phyloP scores from a whole-genome alignment of 1,139 yeast species.

The Candida smagusa region DNA sequence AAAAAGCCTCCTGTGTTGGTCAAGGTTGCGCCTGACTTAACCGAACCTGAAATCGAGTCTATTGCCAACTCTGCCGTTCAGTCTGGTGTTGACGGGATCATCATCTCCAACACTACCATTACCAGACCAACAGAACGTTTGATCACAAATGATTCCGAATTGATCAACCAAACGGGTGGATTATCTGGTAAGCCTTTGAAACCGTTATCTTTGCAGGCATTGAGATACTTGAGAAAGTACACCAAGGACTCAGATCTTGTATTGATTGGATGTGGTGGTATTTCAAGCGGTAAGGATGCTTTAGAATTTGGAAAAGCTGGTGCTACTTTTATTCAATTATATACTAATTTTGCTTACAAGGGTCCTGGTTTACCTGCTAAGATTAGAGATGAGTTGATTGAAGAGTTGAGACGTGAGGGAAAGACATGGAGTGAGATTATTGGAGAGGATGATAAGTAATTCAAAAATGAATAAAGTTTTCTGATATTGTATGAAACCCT shows the following conservation, averaged over 20 bases:
- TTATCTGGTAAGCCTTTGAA: slow-evolving; percentile 91
- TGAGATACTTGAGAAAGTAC: slow-evolving; percentile 65
- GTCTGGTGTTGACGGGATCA: slow-evolving; percentile 85
- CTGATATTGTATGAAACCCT: too few species aligned
- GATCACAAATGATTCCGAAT: slow-evolving; percentile 40
- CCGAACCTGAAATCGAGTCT: slow-evolving; percentile 75
- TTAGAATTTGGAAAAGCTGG: slow-evolving; percentile 92
- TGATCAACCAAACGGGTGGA: slow-evolving; percentile 73
- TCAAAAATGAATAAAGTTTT: too few species aligned
- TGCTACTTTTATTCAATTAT: slow-evolving; percentile 80
- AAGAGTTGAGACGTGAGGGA: slow-evolving; percentile 66
- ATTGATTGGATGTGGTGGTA: slow-evolving; percentile 93
- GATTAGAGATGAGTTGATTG: slow-evolving; percentile 71
- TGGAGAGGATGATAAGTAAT: slow-evolving; percentile 47
- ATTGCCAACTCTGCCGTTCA: slow-evolving; percentile 79
- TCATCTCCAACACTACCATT: slow-evolving; percentile 88
- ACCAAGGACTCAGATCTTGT: slow-evolving; percentile 72
- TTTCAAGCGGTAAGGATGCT: slow-evolving; percentile 78
- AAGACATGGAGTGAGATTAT: slow-evolving; percentile 81
- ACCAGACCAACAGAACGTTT: slow-evolving; percentile 61
- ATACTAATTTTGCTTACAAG: slow-evolving; percentile 87
- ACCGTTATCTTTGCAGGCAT: slow-evolving; percentile 70
- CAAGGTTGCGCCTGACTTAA: slow-evolving; percentile 90
- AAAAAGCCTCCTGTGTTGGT: slow-evolving; percentile 74
- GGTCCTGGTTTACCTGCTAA: slow-evolving; percentile 88